These are phyloP conservation scores for Lineolata rhizophorae DNA, from an alignment of 495 filamentous ascomycete genomes.

Conservation along the genomic window DNA sequence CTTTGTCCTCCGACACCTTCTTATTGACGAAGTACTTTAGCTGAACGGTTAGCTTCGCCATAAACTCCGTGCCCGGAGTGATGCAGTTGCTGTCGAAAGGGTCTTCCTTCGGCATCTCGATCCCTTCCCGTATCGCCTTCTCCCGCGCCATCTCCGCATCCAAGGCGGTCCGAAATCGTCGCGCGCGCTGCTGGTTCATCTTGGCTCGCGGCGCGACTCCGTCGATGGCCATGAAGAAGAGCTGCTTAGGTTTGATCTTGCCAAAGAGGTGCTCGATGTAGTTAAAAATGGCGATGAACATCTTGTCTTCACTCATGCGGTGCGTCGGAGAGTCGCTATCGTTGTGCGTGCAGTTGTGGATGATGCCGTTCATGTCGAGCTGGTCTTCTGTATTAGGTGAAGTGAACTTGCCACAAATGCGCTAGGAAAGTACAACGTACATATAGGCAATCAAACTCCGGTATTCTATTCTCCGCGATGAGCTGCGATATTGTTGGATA, in stretches of 20 bases:
- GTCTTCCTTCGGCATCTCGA: constrained; percentile 85
- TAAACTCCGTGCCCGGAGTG: constrained; percentile 93
- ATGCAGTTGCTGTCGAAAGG: constrained; percentile 99
- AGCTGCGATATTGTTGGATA: constrained; percentile 98
- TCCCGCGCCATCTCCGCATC: constrained; percentile 77
- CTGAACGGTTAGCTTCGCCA: constrained; percentile 84
- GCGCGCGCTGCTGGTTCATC: constrained; percentile 97
- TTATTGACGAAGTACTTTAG: constrained; percentile 98
- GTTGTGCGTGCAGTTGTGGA: constrained; percentile 98
- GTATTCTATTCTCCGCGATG: constrained; percentile 96
- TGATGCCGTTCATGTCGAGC: constrained; percentile 99
- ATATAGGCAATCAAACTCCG: constrained; percentile 96
- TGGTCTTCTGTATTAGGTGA: constrained; percentile 7
- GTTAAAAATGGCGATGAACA: constrained; percentile 99
- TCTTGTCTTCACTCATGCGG: constrained; percentile 89
- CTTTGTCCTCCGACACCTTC: constrained; percentile 87
- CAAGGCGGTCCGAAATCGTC: constrained; percentile 84
- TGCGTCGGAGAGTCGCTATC: constrained; percentile 78
- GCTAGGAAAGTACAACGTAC: constrained; percentile 18
- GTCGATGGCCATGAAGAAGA: constrained; percentile 99
- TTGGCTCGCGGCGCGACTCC: constrained; percentile 94
- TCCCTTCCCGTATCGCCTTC: constrained; percentile 69
- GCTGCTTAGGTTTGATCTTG: constrained; percentile 92
- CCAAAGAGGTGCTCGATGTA: constrained; percentile 98
- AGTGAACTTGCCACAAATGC: constrained; percentile 1